Evolutionary conservation across 805 yeast genomes (phyloP), one percentile per base, ranked within the genome.

Genomic region (Starmerella bombicola): DNA sequence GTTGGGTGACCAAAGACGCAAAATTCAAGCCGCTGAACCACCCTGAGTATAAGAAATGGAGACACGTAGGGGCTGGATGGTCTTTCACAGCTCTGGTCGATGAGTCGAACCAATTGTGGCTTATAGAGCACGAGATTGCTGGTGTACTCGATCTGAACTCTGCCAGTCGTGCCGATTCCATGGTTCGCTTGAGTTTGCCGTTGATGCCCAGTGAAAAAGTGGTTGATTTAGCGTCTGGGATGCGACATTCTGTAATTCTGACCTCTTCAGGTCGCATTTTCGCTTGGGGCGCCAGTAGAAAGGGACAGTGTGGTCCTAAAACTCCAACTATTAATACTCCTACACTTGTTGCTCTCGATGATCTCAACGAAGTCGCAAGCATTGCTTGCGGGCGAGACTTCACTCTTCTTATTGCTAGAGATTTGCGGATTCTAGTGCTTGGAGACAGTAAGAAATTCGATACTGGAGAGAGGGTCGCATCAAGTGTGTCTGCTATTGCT

Each of bases 11-110:
- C 12, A 10, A 10, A 4, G 23, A 21, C 12, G 35, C 7, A 2
- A 5, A 9, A 3, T 46, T 47, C 13, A 18, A 2, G 3, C 20
- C 30, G 8, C n/a, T 43, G 3, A 20, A n/a, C 26, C 50, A 49
- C 18, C 52, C 55, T 2, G 20, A 42, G 1, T 61, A 54, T 0
- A 12, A 36, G 3, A 30, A 45, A 0, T 67, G 80, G 74, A 55
- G 48, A 20, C 63, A 67, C 40, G 67, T 73, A 1, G 64, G 75
- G 3, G 78, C 88, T 31, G 94, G 95, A 0, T 88, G 93, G 93
- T 88, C 78, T 45, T 81, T 65, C 51, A 67, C 80, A 0, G 59
- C 80, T 0, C 57, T 80, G 3, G 67, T 78, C 0, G 62, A 66
- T 32, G 40, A 30, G 0, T 37, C 55, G 0, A 62, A 67, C 38